Percentiles rank a stretch among this genome's conserved stretches.
Evolutionary conservation across 176 grass and related monocot genomes (phyloP).

Genomic region (Zizania latifolia): DNA sequence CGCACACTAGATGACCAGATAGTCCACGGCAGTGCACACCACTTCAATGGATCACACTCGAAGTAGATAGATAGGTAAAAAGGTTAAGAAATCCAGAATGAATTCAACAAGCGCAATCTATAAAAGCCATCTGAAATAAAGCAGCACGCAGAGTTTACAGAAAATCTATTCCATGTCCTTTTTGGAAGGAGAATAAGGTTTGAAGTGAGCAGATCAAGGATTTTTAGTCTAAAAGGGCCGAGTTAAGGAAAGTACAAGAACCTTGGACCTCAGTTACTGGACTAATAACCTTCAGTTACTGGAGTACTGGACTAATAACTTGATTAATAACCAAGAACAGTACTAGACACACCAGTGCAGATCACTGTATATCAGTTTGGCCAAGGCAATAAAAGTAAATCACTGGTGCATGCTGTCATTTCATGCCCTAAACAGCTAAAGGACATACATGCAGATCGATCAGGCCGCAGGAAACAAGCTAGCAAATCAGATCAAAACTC

Average conservation of each 20-base stretch:
- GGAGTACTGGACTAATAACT: too few species aligned
- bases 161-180: not conserved
- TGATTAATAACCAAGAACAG: slow-evolving; percentile 1
- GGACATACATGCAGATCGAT: not conserved
- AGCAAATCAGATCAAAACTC: not conserved
- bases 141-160: slow-evolving; percentile 24
- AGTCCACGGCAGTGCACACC: slow-evolving; percentile 18
- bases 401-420: slow-evolving; percentile 19
- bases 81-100: too few species aligned
- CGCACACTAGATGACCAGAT: slow-evolving; percentile 16
- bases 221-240: not conserved
- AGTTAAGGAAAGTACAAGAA: slow-evolving; percentile 29
- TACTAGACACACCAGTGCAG: too few species aligned
- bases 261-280: not conserved
- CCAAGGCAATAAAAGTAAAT: not conserved
- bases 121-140: not conserved
- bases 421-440: slow-evolving; percentile 35
- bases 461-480: not conserved
- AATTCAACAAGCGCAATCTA: slow-evolving; percentile 14
- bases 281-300: not conserved
- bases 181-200: slow-evolving; percentile 14
- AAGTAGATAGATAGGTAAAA: too few species aligned
- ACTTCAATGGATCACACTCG: slow-evolving; percentile 8
- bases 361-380: too few species aligned
- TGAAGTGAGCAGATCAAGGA: slow-evolving; percentile 30